Evolutionary conservation across 768 basidiomycete species (phyloP), one percentile per base, ranked within the genome.

Genomic region (Amanita rubescens): DNA sequence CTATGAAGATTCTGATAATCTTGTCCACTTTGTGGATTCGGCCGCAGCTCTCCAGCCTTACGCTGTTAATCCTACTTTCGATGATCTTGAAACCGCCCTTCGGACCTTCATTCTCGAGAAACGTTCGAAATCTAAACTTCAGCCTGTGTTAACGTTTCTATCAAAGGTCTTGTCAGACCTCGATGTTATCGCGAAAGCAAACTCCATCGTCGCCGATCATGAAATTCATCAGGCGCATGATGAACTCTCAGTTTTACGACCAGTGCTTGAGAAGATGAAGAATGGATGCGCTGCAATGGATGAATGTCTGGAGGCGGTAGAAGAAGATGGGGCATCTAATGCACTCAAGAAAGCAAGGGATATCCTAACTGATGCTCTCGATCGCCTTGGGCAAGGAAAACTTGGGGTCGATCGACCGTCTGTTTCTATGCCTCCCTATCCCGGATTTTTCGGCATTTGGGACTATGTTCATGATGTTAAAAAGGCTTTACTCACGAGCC

Each of bases 21-120:
- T 99, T 38, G 94, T 99, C 3, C 96, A 99, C 70, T 99, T 98
- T 67, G 96, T 99, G 62, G 96, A 99, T 66, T 95, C 94, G 6
- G 84, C 85, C 12, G 71, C 79, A 0, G 86, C 85, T 17, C 77
- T 86, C 38, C 79, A 82, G 53, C 81, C 81, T n/a, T 80, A 74
- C 65, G 74, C 78, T 17, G 79, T 76, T 54, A 84, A 81, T 58
- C 77, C 79, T 4, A 73, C 90, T 0, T 97, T 98, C 62, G 85
- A 86, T 54, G 84, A 90, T 63, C 85, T 99, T 57, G 94, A 98
- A 67, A 82, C 86, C 9, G 82, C 89, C 0, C 74, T 99, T 33
- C 84, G 95, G 15, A 93, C 91, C 0, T 99, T 99, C 67, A 94
- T 99, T 10, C 84, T 98, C 57, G 83, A 86, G 70, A 98, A 98